Evolutionary conservation across 805 yeast species (phyloP), one percentile per base, ranked within the genome.

Genomic region (Starmera dryadoides): DNA sequence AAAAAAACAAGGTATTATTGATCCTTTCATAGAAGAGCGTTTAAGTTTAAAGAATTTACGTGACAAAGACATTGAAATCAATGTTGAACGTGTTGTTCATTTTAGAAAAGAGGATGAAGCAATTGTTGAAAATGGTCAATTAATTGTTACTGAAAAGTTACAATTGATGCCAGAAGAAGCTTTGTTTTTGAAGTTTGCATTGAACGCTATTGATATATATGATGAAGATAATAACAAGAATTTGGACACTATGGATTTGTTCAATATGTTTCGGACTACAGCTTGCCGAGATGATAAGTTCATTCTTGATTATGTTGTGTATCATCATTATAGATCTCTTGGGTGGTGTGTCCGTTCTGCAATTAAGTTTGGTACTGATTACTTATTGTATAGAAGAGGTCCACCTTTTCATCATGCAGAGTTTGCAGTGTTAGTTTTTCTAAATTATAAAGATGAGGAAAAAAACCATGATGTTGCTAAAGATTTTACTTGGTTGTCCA

Each of bases 291-390:
- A 52, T 51, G 62, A 44, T 45, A 57, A 5, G 52, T 68, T 50
- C 35, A 41, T 34, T 16, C n/a, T 42, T 31, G 45, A 65, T 58
- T 91, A 84, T 50, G 79, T 77, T 5, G 89, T 75, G 1, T 91
- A 89, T 52, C 94, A 87, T 54, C 88, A 91, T 56, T 89, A 79
- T 60, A 71, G 95, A 38, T 80, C 96, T 0, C 69, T 77, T 20
- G 97, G 97, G 0, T 93, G 98, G 97, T 91, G 97, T 65, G 93
- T 82, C 3, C 70, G 94, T 42, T 76, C 89, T 0, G 98, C 98
- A 0, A 75, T 88, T 41, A 93, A 93, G 59, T 93, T 93, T 59
- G 96, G 96, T 2, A 74, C 85, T n/a, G 94, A 89, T 51, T 82
- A 67, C 59, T 62, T 93, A 8, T 66, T 93, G 5, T 93, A 93